Base-by-base conservation (phyloP, 2,329 filamentous ascomycete genomes). In the Sarocladium oryzae region DNA sequence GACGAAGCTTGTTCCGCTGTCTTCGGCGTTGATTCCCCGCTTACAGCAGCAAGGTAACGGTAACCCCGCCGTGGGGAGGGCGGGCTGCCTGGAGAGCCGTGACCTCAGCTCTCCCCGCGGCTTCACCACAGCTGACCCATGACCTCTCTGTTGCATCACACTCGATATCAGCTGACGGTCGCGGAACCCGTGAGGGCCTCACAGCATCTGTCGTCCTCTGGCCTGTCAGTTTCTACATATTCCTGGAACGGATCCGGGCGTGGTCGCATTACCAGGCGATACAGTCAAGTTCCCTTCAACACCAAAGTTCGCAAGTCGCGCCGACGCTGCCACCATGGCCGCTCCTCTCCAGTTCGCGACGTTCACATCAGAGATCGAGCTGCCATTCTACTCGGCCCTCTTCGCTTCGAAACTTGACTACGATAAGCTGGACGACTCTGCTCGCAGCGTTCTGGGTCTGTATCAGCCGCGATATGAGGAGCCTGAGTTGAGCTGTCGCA, bases 391-490 rank as follows among this genome's bases (percentile, higher is more conserved):
- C 66, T 86, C 88, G 41, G 85, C 89, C 4, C 81, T 99, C n/a
- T 93, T 95, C 54, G 83, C 86, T 5, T 87, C 86, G 58, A 99
- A 99, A 72, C 89, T 99, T 65, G 90, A 97, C 67, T 86, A 95
- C 78, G 93, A 96, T 72, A 96, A 91, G 71, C 88, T 99, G 49
- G 88, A 96, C 72, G 92, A 95, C 68, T 95, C 91, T 9, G 88
- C 90, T 21, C 87, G 92, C 40, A 85, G 86, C 54, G 79, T 97
- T 2, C 77, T 95, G 26, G 93, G 93, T 3, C 72, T 96, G 38
- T 99, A 99, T 66, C 89, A 96, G 69, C 83, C 93, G 58, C 86
- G 86, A 38, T 75, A 83, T 37, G 86, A 89, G 59, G 71, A 83
- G 35, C 82, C 88, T 0, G 84, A 86, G 59, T 78, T 85, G 51